phyloP scores from a whole-genome alignment of 495 filamentous ascomycete genomes.

The Bacidia rubella region DNA sequence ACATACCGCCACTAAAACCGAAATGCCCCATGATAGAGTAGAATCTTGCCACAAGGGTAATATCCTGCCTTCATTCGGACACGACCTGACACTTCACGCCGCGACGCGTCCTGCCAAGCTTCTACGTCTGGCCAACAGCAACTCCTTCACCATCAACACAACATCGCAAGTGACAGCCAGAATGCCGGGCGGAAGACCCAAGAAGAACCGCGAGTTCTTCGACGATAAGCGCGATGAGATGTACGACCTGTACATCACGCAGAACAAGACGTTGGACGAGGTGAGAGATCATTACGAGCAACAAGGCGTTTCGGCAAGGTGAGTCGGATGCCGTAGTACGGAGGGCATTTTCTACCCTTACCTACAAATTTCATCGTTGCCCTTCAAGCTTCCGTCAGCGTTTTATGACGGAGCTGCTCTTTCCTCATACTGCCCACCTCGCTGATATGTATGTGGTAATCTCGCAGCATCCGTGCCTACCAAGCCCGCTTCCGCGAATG shows the following conservation, averaged over 20 bases:
- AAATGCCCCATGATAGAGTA: too few relatives aligned
- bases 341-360: background rate
- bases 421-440: constrained; percentile 1
- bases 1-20: too few relatives aligned
- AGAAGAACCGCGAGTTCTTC: constrained; percentile 64
- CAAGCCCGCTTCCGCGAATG: constrained; percentile 64
- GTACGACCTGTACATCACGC: constrained; percentile 59
- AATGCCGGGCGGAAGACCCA: background rate
- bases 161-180: background rate
- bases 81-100: too few relatives aligned
- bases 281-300: constrained; percentile 51
- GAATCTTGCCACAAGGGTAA: too few relatives aligned
- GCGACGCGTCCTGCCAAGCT: too few relatives aligned
- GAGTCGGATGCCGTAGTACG: constrained; percentile 12
- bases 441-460: background rate
- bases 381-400: too few relatives aligned
- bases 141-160: background rate
- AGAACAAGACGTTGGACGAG: constrained; percentile 54
- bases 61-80: too few relatives aligned
- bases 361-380: background rate
- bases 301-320: constrained; percentile 56
- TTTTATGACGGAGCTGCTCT: too few relatives aligned
- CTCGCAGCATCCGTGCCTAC: constrained; percentile 56
- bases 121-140: background rate
- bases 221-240: constrained; percentile 53